These are phyloP conservation scores for Cystofilobasidium macerans DNA, from an alignment of 768 basidiomycete genomes.

Conservation along the genomic window DNA sequence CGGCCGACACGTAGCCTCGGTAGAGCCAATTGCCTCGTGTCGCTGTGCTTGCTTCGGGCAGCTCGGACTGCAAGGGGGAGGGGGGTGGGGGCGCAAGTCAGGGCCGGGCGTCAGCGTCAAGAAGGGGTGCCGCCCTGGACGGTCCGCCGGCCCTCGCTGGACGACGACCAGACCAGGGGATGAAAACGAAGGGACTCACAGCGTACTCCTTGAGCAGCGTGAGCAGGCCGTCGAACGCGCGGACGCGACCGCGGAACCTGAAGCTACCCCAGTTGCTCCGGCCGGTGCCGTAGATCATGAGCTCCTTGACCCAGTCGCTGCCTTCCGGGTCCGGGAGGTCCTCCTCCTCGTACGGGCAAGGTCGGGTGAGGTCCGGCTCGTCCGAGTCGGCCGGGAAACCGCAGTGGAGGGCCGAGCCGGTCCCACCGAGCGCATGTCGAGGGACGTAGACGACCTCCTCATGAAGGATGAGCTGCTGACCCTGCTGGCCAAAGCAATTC, in stretches of 20 bases:
- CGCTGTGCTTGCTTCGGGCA: neutral
- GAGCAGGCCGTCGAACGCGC: constrained; percentile 19
- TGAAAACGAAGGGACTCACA: neutral
- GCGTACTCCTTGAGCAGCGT: constrained; percentile 17
- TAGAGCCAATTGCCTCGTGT: constrained; percentile 22
- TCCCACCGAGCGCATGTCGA: constrained; percentile 1
- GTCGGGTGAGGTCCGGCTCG: neutral
- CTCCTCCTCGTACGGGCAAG: constrained; percentile 21
- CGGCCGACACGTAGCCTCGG: constrained; percentile 20
- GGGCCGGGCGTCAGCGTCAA: neutral
- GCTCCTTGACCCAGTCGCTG: constrained; percentile 18
- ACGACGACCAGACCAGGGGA: too few species aligned
- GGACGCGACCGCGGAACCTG: constrained; percentile 9
- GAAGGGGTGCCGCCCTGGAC: too few species aligned
- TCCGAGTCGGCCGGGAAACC: constrained; percentile 10
- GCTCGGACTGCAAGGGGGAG: neutral
- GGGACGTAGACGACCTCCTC: constrained; percentile 11
- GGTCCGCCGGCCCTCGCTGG: too few species aligned
- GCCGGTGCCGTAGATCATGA: constrained; percentile 11
- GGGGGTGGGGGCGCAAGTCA: neutral
- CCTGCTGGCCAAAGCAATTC: constrained; percentile 17
- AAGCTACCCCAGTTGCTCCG: constrained; percentile 17
- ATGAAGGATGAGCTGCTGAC: constrained; percentile 7
- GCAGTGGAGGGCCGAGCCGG: constrained; percentile 16
- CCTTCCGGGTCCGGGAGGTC: constrained; percentile 5